Conservation (phyloP, 345 rosid genomes). For the Geranium rotundifolium region DNA sequence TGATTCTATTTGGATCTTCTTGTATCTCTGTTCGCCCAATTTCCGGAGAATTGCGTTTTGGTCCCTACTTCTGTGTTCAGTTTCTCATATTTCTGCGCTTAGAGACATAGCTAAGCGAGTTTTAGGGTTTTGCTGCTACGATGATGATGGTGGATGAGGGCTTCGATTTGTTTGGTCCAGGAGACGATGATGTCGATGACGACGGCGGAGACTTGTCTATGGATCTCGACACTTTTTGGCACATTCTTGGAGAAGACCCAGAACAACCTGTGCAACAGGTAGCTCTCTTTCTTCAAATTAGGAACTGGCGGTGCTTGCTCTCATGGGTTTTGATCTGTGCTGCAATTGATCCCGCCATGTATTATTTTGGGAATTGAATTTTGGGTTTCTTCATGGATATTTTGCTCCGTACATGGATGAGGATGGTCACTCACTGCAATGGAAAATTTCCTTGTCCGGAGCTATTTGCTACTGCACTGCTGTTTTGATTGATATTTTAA, state of each 20-base stretch:
- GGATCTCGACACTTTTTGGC: conserved; percentile 4
- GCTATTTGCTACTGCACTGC: background rate
- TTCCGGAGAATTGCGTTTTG: no score
- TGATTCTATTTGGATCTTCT: no score
- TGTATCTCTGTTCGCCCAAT: no score
- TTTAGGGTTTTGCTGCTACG: background rate
- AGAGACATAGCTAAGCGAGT: no score
- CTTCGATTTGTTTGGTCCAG: conserved; percentile 1
- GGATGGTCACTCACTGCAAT: background rate
- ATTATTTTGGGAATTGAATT: no score
- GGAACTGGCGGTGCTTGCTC: background rate
- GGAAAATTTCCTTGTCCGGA: background rate
- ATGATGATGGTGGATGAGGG: background rate
- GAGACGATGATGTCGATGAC: conserved; percentile 1
- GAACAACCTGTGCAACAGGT: conserved; percentile 7
- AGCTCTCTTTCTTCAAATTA: background rate
- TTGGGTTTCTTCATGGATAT: no score
- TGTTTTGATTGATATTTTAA: background rate
- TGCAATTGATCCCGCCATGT: background rate
- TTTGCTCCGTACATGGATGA: background rate
- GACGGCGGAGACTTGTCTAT: conserved; percentile 6
- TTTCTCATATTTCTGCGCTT: no score
- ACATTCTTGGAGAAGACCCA: conserved; percentile 7
- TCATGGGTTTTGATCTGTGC: background rate
- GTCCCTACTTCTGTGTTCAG: no score